These are phyloP conservation scores for Eucalyptus rudis DNA, from an alignment of 345 rosid species.

Conservation along the genomic window DNA sequence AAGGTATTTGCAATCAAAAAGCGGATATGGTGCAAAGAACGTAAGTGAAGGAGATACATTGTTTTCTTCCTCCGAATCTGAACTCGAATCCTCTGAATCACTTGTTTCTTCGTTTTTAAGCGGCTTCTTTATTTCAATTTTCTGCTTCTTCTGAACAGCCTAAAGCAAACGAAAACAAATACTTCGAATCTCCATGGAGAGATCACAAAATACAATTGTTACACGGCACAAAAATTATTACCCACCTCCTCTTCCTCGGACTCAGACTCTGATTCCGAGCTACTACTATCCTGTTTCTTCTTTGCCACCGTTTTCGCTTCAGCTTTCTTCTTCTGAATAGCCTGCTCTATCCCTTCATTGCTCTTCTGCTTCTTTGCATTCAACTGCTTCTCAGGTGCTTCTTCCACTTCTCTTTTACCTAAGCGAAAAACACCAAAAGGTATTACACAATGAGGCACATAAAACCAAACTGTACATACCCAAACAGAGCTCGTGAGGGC, in stretches of 20 bases:
- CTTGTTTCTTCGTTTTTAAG: not conserved
- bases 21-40: not conserved
- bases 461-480: not conserved
- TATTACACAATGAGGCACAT: not conserved
- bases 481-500: not conserved
- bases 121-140: not conserved
- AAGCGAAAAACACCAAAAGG: not conserved
- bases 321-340: conserved; percentile 30
- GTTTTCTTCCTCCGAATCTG: not conserved
- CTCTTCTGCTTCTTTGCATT: conserved; percentile 61
- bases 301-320: conserved; percentile 22
- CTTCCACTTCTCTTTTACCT: conserved; percentile 77
- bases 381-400: conserved; percentile 29
- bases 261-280: conserved; percentile 29
- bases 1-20: not conserved
- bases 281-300: conserved; percentile 37
- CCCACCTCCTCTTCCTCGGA: conserved; percentile 61
- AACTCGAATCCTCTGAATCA: not conserved
- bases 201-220: not conserved
- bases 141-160: not conserved
- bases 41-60: not conserved
- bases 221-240: not conserved
- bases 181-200: not conserved
- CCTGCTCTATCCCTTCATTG: conserved; percentile 19
- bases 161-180: not conserved